A percentile compares a stretch with the other conserved stretches of the same genome.
phyloP scores from a whole-genome alignment of 306 rosid species.

The Inga leiocalycina region DNA sequence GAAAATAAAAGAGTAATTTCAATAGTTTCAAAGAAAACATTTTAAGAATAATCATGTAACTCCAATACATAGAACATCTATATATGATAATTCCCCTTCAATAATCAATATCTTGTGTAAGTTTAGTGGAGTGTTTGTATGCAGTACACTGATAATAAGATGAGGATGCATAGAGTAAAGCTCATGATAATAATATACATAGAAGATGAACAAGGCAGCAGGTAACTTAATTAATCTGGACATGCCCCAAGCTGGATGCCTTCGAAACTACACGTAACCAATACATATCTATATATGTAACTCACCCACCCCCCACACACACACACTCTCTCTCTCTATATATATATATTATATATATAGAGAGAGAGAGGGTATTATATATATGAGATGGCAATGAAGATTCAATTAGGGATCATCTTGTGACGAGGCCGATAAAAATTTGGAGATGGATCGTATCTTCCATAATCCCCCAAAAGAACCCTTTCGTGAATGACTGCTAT shows the following conservation, averaged over 20 bases:
- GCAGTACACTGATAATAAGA: background rate
- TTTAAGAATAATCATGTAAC: background rate
- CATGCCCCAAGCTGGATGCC: background rate
- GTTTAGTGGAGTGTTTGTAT: background rate
- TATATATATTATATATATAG: background rate
- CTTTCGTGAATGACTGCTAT: conserved; percentile 53
- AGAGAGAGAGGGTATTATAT: too few relatives aligned
- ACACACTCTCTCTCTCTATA: background rate
- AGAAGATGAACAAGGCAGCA: background rate
- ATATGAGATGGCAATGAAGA: background rate
- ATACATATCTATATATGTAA: background rate
- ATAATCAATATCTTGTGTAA: background rate
- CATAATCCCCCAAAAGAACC: conserved; percentile 67
- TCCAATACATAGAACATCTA: background rate
- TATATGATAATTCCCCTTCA: background rate
- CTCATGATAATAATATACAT: background rate
- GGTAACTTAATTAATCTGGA: background rate
- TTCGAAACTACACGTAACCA: background rate
- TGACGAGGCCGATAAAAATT: conserved; percentile 67
- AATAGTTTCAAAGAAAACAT: background rate
- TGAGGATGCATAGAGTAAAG: background rate
- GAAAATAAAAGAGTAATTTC: background rate
- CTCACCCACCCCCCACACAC: background rate
- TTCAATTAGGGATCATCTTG: conserved; percentile 79
- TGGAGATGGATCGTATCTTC: conserved; percentile 74